phyloP scores from a whole-genome alignment of 2,329 filamentous ascomycete species.

The Aspergillus ibericus region DNA sequence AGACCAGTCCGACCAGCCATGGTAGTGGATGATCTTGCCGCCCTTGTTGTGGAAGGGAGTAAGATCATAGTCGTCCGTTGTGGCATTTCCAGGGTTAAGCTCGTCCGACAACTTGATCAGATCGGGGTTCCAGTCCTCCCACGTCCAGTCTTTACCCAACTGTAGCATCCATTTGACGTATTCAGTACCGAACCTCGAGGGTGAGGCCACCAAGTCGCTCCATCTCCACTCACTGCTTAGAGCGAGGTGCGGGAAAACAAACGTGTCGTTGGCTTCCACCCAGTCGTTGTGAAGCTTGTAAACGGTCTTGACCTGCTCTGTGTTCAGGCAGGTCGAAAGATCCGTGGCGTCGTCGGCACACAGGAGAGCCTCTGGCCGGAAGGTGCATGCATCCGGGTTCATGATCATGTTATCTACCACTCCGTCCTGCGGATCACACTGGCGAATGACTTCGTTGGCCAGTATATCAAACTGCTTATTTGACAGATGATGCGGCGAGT shows the following conservation, averaged over 20 bases:
- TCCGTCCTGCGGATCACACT: conserved; percentile 55
- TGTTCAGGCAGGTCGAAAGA: conserved; percentile 43
- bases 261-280: conserved; percentile 31
- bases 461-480: conserved; percentile 46
- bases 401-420: conserved; percentile 53
- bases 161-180: conserved; percentile 23
- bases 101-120: conserved; percentile 33
- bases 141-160: conserved; percentile 32
- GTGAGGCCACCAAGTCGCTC: conserved; percentile 1
- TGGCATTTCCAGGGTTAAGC: conserved; percentile 10
- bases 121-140: conserved; percentile 38
- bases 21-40: conserved; percentile 19
- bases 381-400: conserved; percentile 47
- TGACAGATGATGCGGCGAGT: conserved; percentile 47
- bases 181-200: conserved; percentile 33
- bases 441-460: conserved; percentile 45
- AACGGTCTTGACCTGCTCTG: conserved; percentile 43
- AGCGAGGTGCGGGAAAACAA: conserved; percentile 15
- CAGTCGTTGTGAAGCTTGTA: conserved; percentile 5
- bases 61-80: conserved; percentile 12
- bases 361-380: conserved; percentile 29
- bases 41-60: conserved; percentile 8
- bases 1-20: conserved; percentile 14
- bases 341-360: conserved; percentile 30
- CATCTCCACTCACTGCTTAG: neutral